Evolutionary conservation across 768 basidiomycete species (phyloP), one percentile per base, ranked within the genome.

Genomic region (Auriscalpium orientale): DNA sequence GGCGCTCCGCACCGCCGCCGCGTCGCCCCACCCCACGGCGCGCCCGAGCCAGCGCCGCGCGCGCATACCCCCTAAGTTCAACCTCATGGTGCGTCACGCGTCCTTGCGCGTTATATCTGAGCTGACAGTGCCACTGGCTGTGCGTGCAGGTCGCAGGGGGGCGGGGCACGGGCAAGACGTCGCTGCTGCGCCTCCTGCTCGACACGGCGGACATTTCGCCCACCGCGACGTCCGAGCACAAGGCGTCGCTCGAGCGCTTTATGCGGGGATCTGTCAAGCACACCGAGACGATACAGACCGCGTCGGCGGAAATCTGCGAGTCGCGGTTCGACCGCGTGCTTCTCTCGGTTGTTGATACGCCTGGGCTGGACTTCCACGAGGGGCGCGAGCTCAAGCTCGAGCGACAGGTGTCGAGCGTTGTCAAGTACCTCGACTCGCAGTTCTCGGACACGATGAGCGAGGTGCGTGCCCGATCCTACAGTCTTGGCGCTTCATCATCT

Each of bases 381-480:
- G 85, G 89, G 37, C 80, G 77, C 59, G 90, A 91, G 69, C 71
- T 94, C 57, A 82, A 78, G 67, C 76, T 93, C 53, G 91, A 93
- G 65, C 79, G 87, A 54, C 87, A 90, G 67, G 86, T 93, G 16
- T 84, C 82, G 37, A 63, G 70, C 11, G 72, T 94, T 36, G 78
- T 92, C 65, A 89, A 83, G 68, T 89, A 91, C 61, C 71, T 93
- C 8, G 91, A 93, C 60, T 73, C 79, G 4, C 88, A 87, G 64
- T 93, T 85, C 67, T 86, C 87, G 12, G 89, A 92, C 62, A 91
- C 91, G 1, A 84, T 94, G 84, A 88, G 78, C 65, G 91, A 93
- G 76, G 91, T 89, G 57, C 59, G 79, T 68, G 36, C 18, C 44
- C 46, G 37, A 36, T 12, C 44, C 13, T 38, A 49, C 13, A 11